These are phyloP conservation scores for Epichloe gansuensis DNA, from an alignment of 2,329 filamentous ascomycete species.

Conservation along the genomic window DNA sequence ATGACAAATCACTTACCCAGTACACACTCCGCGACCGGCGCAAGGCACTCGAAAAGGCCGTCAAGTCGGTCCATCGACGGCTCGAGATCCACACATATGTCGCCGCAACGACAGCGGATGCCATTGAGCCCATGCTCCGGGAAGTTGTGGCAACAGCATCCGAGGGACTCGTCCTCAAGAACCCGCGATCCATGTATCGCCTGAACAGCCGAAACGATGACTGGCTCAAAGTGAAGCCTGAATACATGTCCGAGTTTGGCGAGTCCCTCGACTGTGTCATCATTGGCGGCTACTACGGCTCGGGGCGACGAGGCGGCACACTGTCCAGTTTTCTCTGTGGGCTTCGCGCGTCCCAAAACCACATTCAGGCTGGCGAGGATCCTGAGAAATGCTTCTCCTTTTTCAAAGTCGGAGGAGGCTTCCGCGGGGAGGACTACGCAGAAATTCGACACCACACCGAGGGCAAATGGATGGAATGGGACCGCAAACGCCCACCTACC, in stretches of 20 bases:
- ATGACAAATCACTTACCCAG: slow-evolving; percentile 64
- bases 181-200: slow-evolving; percentile 73
- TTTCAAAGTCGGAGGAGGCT: slow-evolving; percentile 94
- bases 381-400: slow-evolving; percentile 83
- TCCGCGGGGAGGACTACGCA: slow-evolving; percentile 73
- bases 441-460: slow-evolving; percentile 74
- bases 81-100: slow-evolving; percentile 72
- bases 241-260: slow-evolving; percentile 95
- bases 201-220: slow-evolving; percentile 87
- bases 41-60: slow-evolving; percentile 58
- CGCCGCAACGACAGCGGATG: slow-evolving; percentile 51
- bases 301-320: slow-evolving; percentile 68
- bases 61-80: slow-evolving; percentile 59
- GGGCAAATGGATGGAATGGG: slow-evolving; percentile 85
- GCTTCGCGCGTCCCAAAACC: slow-evolving; percentile 59
- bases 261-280: slow-evolving; percentile 84
- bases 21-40: slow-evolving; percentile 76
- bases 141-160: slow-evolving; percentile 77
- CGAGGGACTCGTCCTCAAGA: slow-evolving; percentile 89
- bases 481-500: slow-evolving; percentile 61
- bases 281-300: slow-evolving; percentile 87
- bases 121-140: slow-evolving; percentile 69
- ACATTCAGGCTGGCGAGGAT: slow-evolving; percentile 45
- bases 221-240: slow-evolving; percentile 98
- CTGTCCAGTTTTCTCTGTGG: slow-evolving; percentile 88